Percentiles rank a stretch among this genome's conserved stretches.
Conservation (phyloP, 2,329 filamentous ascomycete genomes). For the Chaetomium sp. region DNA sequence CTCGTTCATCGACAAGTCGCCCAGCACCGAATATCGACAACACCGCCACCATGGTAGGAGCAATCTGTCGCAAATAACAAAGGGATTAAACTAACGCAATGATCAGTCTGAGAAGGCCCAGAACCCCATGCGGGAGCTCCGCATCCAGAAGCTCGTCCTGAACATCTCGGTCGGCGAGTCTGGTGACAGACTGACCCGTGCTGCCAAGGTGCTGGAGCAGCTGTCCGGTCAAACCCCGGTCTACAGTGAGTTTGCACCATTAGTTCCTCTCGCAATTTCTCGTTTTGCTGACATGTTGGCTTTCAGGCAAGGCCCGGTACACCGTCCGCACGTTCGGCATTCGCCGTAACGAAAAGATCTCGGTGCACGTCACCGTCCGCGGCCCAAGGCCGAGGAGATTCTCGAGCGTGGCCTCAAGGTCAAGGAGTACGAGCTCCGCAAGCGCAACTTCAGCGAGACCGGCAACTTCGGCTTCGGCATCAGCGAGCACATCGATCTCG, state of each 20-base stretch:
- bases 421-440: constrained; percentile 99
- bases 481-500: constrained; percentile 99
- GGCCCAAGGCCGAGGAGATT: constrained; percentile 97
- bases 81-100: constrained; percentile 46
- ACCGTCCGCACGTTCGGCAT: constrained; percentile 99
- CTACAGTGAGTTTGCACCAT: constrained; percentile 75
- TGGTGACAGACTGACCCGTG: constrained; percentile 99
- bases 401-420: constrained; percentile 99
- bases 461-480: constrained; percentile 99
- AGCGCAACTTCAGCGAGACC: constrained; percentile 99
- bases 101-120: constrained; percentile 69
- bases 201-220: constrained; percentile 99
- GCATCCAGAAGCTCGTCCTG: constrained; percentile 98
- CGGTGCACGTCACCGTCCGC: constrained; percentile 98
- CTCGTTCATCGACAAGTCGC: constrained; percentile 28
- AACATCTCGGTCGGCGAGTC: constrained; percentile 99
- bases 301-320: constrained; percentile 95
- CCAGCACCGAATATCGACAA: constrained; percentile 34
- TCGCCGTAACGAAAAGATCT: constrained; percentile 99
- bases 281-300: constrained; percentile 7
- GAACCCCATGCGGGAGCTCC: constrained; percentile 99
- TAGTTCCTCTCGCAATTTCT: not conserved
- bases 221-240: constrained; percentile 99
- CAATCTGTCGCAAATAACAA: not conserved
- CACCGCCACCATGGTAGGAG: constrained; percentile 46